These are phyloP conservation scores for Ganoderma sinense DNA, from an alignment of 1,284 basidiomycete species.

Conservation along the genomic window DNA sequence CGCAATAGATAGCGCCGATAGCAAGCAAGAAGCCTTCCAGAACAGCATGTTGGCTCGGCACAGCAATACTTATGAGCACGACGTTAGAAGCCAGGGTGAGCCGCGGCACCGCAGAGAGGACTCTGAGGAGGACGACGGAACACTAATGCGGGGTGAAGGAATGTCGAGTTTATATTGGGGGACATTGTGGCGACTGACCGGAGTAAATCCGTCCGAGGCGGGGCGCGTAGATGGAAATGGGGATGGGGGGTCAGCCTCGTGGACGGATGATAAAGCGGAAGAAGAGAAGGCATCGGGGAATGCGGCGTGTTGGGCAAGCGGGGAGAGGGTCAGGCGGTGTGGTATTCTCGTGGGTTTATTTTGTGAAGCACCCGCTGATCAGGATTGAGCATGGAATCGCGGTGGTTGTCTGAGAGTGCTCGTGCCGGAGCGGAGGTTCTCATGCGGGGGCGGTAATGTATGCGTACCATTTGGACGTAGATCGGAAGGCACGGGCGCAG, in stretches of 20 bases:
- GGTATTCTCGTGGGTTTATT: constrained; percentile 10
- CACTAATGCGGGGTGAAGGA: background rate
- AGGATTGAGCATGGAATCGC: background rate
- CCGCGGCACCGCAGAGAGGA: constrained; percentile 5
- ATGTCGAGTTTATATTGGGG: constrained; percentile 14
- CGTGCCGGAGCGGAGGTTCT: background rate
- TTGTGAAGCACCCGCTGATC: constrained; percentile 16
- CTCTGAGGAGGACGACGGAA: background rate
- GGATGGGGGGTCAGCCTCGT: constrained; percentile 20
- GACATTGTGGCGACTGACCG: constrained; percentile 5
- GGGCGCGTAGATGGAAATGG: constrained; percentile 17
- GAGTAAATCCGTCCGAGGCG: constrained; percentile 21
- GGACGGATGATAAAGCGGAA: background rate
- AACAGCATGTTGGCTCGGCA: constrained; percentile 27
- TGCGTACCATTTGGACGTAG: background rate
- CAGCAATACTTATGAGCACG: constrained; percentile 15
- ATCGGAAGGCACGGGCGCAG: background rate
- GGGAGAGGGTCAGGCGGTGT: constrained; percentile 10
- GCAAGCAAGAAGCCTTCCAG: constrained; percentile 22
- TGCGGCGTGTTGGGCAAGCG: background rate
- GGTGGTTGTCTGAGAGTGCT: constrained; percentile 3
- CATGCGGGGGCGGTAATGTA: background rate
- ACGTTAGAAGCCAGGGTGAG: constrained; percentile 18
- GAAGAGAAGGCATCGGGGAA: constrained; percentile 10
- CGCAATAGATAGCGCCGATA: constrained; percentile 29